A percentile compares a stretch with the other conserved stretches of the same genome.
Conservation (phyloP, 768 basidiomycete species). For the Tylopilus vinaceipallidus region DNA sequence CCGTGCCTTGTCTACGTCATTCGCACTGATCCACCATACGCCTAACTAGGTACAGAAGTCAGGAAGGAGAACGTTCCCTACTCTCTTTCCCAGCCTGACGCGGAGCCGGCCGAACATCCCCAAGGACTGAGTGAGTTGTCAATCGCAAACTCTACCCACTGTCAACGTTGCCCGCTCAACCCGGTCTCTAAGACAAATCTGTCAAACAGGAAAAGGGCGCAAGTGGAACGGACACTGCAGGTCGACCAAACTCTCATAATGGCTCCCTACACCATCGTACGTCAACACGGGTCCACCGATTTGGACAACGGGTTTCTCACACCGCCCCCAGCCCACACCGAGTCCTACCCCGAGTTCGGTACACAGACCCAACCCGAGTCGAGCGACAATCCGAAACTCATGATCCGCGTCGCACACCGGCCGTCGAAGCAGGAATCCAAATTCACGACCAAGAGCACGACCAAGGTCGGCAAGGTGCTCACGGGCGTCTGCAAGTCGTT, state of each 20-base stretch:
- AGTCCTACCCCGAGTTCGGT: conserved; percentile 3
- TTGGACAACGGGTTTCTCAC: not conserved
- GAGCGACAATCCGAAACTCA: conserved; percentile 13
- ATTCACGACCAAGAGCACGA: conserved; percentile 30
- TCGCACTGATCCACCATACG: not conserved
- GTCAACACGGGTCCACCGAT: not conserved
- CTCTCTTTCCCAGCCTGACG: not conserved
- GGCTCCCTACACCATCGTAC: conserved; percentile 7
- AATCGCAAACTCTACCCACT: not conserved
- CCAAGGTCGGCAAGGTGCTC: conserved; percentile 31
- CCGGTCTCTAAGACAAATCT: conserved; percentile 5
- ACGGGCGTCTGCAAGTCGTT: conserved; percentile 31
- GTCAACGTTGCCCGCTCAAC: not conserved
- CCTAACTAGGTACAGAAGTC: conserved; percentile 1
- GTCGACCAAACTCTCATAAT: not conserved
- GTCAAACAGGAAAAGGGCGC: conserved; percentile 19
- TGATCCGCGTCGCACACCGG: conserved; percentile 33
- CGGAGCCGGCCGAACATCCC: not conserved
- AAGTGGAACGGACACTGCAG: not conserved
- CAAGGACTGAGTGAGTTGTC: conserved; percentile 7
- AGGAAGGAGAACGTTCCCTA: conserved; percentile 1
- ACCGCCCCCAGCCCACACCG: not conserved
- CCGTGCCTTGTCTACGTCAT: not conserved
- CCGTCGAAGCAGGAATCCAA: conserved; percentile 31
- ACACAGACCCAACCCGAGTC: conserved; percentile 4